A percentile compares a stretch with the other conserved stretches of the same genome.
These are phyloP conservation scores for Anethum foeniculum DNA, from an alignment of 140 eudicot species.

Conservation along the genomic window DNA sequence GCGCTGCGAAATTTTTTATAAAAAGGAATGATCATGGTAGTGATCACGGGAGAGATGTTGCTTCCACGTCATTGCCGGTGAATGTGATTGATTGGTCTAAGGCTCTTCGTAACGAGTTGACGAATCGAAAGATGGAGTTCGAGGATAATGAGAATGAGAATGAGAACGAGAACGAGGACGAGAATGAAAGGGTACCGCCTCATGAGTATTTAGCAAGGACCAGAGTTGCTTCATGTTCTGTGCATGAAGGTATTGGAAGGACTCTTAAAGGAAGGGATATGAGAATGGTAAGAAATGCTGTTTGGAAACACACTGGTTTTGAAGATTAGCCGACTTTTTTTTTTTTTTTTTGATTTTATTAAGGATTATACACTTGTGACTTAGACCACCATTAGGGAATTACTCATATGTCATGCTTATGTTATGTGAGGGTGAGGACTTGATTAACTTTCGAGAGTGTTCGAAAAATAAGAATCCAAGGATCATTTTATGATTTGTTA, in stretches of 20 bases:
- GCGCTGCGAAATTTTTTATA: slow-evolving; percentile 4
- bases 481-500: too few relatives aligned
- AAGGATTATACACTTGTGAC: too few relatives aligned
- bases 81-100: slow-evolving; percentile 44
- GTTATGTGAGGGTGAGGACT: too few relatives aligned
- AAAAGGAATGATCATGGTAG: not conserved
- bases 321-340: too few relatives aligned
- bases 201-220: slow-evolving; percentile 46
- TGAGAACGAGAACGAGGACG: too few relatives aligned
- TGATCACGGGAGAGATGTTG: not conserved
- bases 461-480: too few relatives aligned
- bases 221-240: slow-evolving; percentile 34
- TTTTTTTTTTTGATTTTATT: too few relatives aligned
- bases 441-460: too few relatives aligned
- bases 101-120: slow-evolving; percentile 20
- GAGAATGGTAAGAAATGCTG: slow-evolving; percentile 43
- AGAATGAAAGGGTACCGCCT: slow-evolving; percentile 30
- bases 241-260: slow-evolving; percentile 47
- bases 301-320: slow-evolving; percentile 47
- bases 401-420: too few relatives aligned
- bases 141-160: slow-evolving; percentile 3
- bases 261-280: slow-evolving; percentile 48
- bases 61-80: slow-evolving; percentile 33
- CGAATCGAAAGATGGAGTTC: not conserved
- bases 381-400: too few relatives aligned